Base-by-base conservation (phyloP, 768 basidiomycete genomes). In the Naematelia encephala region DNA sequence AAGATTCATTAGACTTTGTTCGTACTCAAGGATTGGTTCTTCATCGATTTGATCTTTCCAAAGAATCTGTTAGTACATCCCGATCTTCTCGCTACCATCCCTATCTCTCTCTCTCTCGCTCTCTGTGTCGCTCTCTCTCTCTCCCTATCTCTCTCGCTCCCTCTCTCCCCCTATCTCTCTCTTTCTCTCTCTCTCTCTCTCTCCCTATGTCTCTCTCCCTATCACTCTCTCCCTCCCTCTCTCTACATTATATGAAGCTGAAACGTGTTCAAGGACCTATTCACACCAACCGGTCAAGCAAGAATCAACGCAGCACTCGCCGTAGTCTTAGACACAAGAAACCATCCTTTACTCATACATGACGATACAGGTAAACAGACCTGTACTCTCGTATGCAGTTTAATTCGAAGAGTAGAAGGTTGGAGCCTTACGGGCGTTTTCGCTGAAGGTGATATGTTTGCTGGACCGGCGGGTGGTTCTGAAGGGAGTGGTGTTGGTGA, bases 331-430 rank as follows among this genome's bases (percentile, higher is more conserved):
- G 66, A 75, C 48, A 60, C 29, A 29, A 49, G 61, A 22, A 69
- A 75, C 59, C 62, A 75, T 46, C 73, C 73, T 10, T 28, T 75
- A 5, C 60, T 75, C 44, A 63, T 75, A 22, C 72, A 73, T 49
- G 72, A 72, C 34, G 69, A 75, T 59, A 61, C 63, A 5, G 73
- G 73, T 12, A 75, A 73, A 56, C 67, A 65, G 0, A 68, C 65
- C 43, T 48, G 54, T n/a, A 60, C 66, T 0, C 34, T 69, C 1
- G 19, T 65, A 0, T 61, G 63, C 23, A 53, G 64, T 2, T 57
- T 72, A 21, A 64, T 70, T 21, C 55, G 66, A 21, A 39, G 60
- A 10, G 56, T 70, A 28, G 64, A 66, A 25, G 59, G 66, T 13
- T 73, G 68, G 62, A 69, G 61, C 49, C 59, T 69, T 45, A 67